Percentiles rank a stretch among this genome's conserved stretches.
Evolutionary conservation across 2,329 filamentous ascomycete genomes (phyloP).

Genomic region (Monilinia polystroma): DNA sequence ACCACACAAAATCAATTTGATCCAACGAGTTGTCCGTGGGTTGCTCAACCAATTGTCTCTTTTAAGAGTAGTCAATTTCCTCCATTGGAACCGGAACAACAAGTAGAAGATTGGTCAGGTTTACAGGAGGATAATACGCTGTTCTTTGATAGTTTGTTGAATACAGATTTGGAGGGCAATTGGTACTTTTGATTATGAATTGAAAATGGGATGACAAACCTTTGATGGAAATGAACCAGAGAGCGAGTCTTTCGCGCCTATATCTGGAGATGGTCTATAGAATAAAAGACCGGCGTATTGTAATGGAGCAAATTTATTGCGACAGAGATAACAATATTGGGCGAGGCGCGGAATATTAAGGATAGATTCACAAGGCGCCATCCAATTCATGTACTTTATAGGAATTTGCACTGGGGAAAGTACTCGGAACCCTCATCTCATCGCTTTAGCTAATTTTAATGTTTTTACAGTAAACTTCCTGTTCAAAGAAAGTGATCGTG

Average conservation of each 20-base stretch:
- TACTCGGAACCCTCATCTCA: not conserved
- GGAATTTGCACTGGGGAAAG: not conserved
- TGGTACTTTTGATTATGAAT: slow-evolving; percentile 32
- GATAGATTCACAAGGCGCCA: not conserved
- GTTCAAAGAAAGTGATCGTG: too few species aligned
- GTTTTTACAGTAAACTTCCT: too few species aligned
- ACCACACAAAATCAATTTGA: not conserved
- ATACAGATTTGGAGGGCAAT: slow-evolving; percentile 39
- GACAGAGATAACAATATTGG: not conserved
- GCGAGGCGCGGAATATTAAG: not conserved
- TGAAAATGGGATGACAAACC: not conserved
- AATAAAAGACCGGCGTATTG: not conserved
- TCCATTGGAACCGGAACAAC: slow-evolving; percentile 26
- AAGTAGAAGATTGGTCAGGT: slow-evolving; percentile 31
- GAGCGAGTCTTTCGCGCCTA: not conserved
- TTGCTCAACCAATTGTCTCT: slow-evolving; percentile 29
- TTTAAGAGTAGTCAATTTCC: slow-evolving; percentile 34
- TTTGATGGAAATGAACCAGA: not conserved
- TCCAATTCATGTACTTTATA: not conserved
- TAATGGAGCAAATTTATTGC: not conserved
- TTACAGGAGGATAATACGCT: slow-evolving; percentile 35
- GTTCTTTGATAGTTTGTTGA: slow-evolving; percentile 39
- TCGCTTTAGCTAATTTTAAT: not conserved
- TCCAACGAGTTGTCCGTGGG: not conserved
- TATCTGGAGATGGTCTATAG: not conserved